Percentiles rank a stretch among this genome's conserved stretches.
These are phyloP conservation scores for Ceratocystis albifundus DNA, from an alignment of 2,329 filamentous ascomycete species.

Conservation along the genomic window DNA sequence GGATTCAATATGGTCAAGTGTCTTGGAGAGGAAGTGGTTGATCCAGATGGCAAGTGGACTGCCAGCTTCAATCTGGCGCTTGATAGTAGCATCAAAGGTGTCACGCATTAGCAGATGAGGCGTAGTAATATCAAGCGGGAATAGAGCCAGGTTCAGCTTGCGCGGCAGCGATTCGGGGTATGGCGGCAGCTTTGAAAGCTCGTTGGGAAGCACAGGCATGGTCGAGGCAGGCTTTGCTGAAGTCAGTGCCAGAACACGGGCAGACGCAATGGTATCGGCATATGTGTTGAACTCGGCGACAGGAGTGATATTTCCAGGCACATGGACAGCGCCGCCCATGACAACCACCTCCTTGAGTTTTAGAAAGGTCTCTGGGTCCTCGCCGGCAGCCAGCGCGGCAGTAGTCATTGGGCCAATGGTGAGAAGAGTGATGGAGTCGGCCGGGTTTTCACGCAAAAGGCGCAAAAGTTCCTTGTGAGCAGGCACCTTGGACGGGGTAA, in stretches of 20 bases:
- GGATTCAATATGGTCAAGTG: constrained; percentile 55
- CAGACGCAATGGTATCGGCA: constrained; percentile 69
- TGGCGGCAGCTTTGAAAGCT: constrained; percentile 40
- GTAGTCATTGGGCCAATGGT: constrained; percentile 91
- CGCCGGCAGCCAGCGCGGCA: constrained; percentile 72
- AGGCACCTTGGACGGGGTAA: constrained; percentile 60
- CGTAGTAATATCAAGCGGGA: constrained; percentile 67
- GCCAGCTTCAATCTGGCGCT: constrained; percentile 45
- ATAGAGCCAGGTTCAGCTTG: constrained; percentile 55
- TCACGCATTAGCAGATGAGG: constrained; percentile 52
- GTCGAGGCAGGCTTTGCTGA: constrained; percentile 63
- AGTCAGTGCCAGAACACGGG: constrained; percentile 65
- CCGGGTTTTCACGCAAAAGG: constrained; percentile 67
- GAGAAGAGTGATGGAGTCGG: constrained; percentile 77
- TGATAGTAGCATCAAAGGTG: constrained; percentile 47
- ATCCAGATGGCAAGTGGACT: constrained; percentile 67
- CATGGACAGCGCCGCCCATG: constrained; percentile 80
- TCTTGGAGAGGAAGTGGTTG: constrained; percentile 57
- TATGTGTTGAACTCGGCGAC: constrained; percentile 92
- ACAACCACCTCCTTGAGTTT: constrained; percentile 82
- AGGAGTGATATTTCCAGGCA: constrained; percentile 73
- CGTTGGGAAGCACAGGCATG: constrained; percentile 56
- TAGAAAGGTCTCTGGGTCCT: constrained; percentile 82
- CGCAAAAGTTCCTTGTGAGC: constrained; percentile 84
- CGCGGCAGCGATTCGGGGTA: constrained; percentile 56